Percentiles rank a stretch among this genome's conserved stretches.
Conservation (phyloP, 164 flowering plant genomes). For the Tetrastigma voinierianum region DNA sequence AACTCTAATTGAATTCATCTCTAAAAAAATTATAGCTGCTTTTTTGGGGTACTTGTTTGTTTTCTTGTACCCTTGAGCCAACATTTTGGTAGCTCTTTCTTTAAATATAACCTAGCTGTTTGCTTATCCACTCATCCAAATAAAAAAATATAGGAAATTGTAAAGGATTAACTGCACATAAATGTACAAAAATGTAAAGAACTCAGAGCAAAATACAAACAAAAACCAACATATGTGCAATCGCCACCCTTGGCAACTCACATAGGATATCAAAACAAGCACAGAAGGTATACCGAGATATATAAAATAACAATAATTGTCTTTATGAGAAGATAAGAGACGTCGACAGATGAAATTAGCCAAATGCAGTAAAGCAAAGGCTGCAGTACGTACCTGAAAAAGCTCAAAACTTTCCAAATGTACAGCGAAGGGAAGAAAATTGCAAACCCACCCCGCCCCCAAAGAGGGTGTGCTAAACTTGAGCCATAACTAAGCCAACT, state of each 20-base stretch:
- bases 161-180: constrained; percentile 2
- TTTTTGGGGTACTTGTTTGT: too few species aligned
- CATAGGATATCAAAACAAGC: constrained; percentile 5
- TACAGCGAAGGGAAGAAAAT: background rate
- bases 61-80: too few species aligned
- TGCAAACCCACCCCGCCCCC: too few species aligned
- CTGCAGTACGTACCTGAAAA: background rate
- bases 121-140: too few species aligned
- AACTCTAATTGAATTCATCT: too few species aligned
- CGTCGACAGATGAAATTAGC: constrained; percentile 38
- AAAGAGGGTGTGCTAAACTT: background rate
- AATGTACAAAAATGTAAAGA: constrained; percentile 12
- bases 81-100: too few species aligned
- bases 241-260: constrained; percentile 7
- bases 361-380: constrained; percentile 13
- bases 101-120: too few species aligned
- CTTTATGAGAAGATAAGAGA: constrained; percentile 6
- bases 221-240: constrained; percentile 1
- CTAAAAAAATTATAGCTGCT: too few species aligned
- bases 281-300: background rate
- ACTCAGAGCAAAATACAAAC: constrained; percentile 1
- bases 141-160: too few species aligned
- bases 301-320: background rate
- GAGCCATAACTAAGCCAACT: constrained; percentile 33
- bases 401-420: constrained; percentile 20